Percentiles rank a stretch among this genome's conserved stretches.
phyloP scores from a whole-genome alignment of 108 stramenopile genomes.

The Discostella pseudostelligera region DNA sequence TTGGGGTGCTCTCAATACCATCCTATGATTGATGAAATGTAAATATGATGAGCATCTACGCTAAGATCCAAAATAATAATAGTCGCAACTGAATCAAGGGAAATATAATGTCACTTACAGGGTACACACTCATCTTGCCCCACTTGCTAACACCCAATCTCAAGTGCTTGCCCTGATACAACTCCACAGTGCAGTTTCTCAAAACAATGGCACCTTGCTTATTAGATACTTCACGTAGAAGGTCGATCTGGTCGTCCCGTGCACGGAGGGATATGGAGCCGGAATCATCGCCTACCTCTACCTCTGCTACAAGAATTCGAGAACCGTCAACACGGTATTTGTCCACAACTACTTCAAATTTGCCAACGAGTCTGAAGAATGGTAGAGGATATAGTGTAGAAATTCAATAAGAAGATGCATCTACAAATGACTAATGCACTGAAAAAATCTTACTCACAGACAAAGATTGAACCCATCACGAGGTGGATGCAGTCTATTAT shows the following conservation, averaged over 20 bases:
- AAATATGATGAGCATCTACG: neutral
- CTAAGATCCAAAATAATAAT: neutral
- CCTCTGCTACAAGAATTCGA: slow-evolving; percentile 78
- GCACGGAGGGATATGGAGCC: slow-evolving; percentile 79
- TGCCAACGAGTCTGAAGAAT: slow-evolving; percentile 62
- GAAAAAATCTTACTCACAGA: slow-evolving; percentile 57
- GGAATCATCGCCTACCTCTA: slow-evolving; percentile 79
- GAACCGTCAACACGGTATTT: slow-evolving; percentile 78
- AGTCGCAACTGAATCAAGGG: neutral
- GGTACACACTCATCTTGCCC: slow-evolving; percentile 77
- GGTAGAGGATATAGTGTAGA: neutral
- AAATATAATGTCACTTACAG: slow-evolving; percentile 16
- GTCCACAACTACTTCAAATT: slow-evolving; percentile 78
- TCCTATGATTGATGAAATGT: slow-evolving; percentile 33
- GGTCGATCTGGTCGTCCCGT: slow-evolving; percentile 82
- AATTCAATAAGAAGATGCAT: neutral
- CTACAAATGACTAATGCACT: slow-evolving; percentile 1
- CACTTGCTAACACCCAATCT: slow-evolving; percentile 85
- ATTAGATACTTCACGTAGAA: slow-evolving; percentile 56
- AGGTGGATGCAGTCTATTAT: slow-evolving; percentile 69
- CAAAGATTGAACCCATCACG: slow-evolving; percentile 83
- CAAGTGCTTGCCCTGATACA: slow-evolving; percentile 75
- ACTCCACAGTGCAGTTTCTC: slow-evolving; percentile 79
- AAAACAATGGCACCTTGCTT: slow-evolving; percentile 69
- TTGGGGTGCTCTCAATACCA: slow-evolving; percentile 76